Percentiles rank a stretch among this genome's conserved stretches.
These are phyloP conservation scores for Aspergillus steynii DNA, from an alignment of 495 filamentous ascomycete species.

Conservation along the genomic window DNA sequence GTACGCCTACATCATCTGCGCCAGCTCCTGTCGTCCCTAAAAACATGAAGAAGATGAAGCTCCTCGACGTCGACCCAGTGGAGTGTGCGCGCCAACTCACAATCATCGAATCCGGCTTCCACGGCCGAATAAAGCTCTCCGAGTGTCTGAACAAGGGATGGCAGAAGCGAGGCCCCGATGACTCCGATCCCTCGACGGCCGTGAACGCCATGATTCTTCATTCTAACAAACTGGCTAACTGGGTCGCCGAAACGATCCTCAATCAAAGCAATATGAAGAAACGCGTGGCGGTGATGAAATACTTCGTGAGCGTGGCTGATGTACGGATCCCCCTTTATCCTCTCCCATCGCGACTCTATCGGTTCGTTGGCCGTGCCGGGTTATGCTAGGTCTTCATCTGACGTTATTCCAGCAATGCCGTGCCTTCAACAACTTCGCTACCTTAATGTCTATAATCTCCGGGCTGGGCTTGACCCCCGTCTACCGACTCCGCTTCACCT, in stretches of 20 bases:
- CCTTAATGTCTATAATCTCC: constrained; percentile 89
- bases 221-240: constrained; percentile 93
- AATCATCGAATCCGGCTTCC: constrained; percentile 85
- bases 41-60: constrained; percentile 94
- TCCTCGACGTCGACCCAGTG: constrained; percentile 85
- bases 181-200: constrained; percentile 80
- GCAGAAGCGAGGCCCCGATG: constrained; percentile 76
- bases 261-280: constrained; percentile 85
- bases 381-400: neutral
- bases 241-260: constrained; percentile 93
- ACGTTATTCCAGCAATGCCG: constrained; percentile 69
- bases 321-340: constrained; percentile 38
- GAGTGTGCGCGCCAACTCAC: constrained; percentile 93
- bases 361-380: too few species aligned
- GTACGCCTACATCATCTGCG: constrained; percentile 67
- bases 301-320: constrained; percentile 87
- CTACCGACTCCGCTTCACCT: constrained; percentile 82
- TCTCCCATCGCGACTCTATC: neutral
- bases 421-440: constrained; percentile 86
- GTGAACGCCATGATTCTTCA: constrained; percentile 89
- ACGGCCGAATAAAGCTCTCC: constrained; percentile 78
- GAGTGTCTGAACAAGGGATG: constrained; percentile 93
- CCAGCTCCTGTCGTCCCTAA: constrained; percentile 87
- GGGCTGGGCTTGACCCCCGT: constrained; percentile 86
- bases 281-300: constrained; percentile 89